phyloP scores from a whole-genome alignment of 352 stramenopile species.

The Globisporangium viniferum region DNA sequence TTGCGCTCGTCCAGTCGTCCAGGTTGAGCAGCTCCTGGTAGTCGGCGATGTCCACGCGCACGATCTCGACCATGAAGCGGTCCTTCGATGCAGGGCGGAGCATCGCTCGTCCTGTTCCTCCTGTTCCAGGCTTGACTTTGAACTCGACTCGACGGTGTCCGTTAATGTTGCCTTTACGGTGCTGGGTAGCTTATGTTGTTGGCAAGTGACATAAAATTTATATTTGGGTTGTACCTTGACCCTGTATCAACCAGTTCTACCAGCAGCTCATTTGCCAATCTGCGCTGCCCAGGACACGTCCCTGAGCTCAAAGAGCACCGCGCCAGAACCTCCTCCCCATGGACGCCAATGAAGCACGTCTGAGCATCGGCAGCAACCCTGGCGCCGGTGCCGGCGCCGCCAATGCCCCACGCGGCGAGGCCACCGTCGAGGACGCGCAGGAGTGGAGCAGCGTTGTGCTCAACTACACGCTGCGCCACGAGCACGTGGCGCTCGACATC shows the following conservation, averaged over 20 bases:
- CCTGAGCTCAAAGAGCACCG: too few species aligned
- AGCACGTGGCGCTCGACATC: constrained; percentile 50
- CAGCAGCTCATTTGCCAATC: not conserved
- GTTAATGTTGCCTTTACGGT: not conserved
- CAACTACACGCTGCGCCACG: constrained; percentile 36
- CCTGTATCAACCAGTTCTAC: too few species aligned
- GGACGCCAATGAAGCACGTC: constrained; percentile 1
- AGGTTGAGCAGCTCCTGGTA: constrained; percentile 40
- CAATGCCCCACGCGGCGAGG: not conserved
- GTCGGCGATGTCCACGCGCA: constrained; percentile 35
- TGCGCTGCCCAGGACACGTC: not conserved
- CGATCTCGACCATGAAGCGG: constrained; percentile 68
- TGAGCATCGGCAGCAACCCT: constrained; percentile 9
- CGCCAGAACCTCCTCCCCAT: not conserved
- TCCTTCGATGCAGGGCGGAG: constrained; percentile 26
- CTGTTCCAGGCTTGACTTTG: too few species aligned
- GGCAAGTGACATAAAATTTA: not conserved
- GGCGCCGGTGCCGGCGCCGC: not conserved
- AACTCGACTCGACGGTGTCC: too few species aligned
- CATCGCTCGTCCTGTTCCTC: too few species aligned
- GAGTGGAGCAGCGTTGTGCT: constrained; percentile 45
- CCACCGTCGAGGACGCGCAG: constrained; percentile 26
- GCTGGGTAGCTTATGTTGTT: not conserved
- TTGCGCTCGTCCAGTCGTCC: constrained; percentile 29
- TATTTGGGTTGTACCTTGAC: too few species aligned